Evolutionary conservation across 306 rosid genomes (phyloP).

Genomic region (Canavalia gladiata): DNA sequence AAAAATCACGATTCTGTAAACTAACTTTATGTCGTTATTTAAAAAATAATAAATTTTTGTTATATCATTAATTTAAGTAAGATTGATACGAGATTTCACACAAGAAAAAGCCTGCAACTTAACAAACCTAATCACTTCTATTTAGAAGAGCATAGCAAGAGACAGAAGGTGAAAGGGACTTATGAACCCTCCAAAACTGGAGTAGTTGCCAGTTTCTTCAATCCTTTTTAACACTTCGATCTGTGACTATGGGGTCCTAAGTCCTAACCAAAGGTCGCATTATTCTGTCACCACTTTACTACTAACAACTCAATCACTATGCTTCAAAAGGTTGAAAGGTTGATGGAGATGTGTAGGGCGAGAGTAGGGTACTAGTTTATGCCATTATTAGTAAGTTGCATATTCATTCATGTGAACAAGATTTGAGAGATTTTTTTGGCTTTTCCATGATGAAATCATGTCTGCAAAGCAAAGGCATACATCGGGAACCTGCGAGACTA

Average conservation of each 20-base stretch:
- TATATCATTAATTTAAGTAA: too few relatives aligned
- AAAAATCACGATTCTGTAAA: neutral
- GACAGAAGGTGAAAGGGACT: neutral
- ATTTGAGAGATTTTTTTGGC: constrained; percentile 41
- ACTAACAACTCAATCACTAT: constrained; percentile 43
- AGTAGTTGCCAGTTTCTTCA: neutral
- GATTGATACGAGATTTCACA: neutral
- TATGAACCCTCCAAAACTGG: constrained; percentile 41
- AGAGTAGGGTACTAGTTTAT: constrained; percentile 42
- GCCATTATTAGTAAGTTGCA: constrained; percentile 57
- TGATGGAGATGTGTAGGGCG: constrained; percentile 43
- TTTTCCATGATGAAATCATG: constrained; percentile 51
- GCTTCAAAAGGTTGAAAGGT: constrained; percentile 35
- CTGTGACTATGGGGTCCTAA: constrained; percentile 41
- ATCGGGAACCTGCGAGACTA: constrained; percentile 56
- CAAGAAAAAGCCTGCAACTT: constrained; percentile 30
- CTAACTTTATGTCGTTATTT: neutral
- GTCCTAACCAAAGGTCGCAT: constrained; percentile 45
- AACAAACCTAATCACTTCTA: constrained; percentile 21
- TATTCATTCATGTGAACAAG: constrained; percentile 56
- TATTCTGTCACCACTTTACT: constrained; percentile 42
- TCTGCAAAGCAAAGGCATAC: constrained; percentile 15
- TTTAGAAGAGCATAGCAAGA: constrained; percentile 22
- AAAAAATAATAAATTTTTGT: neutral
- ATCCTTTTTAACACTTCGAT: constrained; percentile 5